phyloP scores from a whole-genome alignment of 2,329 filamentous ascomycete genomes.

The Thielaviopsis populi region DNA sequence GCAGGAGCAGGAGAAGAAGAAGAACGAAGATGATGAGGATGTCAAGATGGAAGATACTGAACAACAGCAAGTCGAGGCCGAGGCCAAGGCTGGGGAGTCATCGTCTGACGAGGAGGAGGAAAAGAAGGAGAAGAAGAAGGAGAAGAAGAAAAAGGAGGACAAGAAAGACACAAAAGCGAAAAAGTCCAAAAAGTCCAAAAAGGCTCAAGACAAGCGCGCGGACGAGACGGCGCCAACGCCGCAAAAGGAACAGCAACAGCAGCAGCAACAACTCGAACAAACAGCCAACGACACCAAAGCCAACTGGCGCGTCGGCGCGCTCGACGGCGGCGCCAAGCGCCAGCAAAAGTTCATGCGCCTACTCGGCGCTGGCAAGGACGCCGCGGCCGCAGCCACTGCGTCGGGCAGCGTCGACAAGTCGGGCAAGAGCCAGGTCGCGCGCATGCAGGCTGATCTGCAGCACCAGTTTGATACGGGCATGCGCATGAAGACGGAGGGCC shows the following conservation, averaged over 20 bases:
- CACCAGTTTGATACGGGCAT: slow-evolving; percentile 43
- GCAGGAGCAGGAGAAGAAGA: not conserved
- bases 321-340: slow-evolving; percentile 36
- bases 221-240: not conserved
- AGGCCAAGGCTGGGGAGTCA: not conserved
- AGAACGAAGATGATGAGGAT: not conserved
- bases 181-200: slow-evolving; percentile 21
- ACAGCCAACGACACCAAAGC: slow-evolving; percentile 22
- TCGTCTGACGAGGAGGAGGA: slow-evolving; percentile 8
- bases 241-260: slow-evolving; percentile 5
- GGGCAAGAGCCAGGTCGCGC: slow-evolving; percentile 19
- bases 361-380: slow-evolving; percentile 37
- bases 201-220: slow-evolving; percentile 13
- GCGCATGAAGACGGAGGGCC: slow-evolving; percentile 31
- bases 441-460: slow-evolving; percentile 39
- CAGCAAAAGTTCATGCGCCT: slow-evolving; percentile 44
- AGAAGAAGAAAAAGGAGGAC: slow-evolving; percentile 21
- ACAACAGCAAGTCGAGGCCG: not conserved
- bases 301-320: slow-evolving; percentile 38
- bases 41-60: not conserved
- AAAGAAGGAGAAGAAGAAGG: slow-evolving; percentile 19
- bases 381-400: slow-evolving; percentile 18
- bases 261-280: slow-evolving; percentile 6
- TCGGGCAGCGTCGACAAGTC: not conserved
- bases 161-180: slow-evolving; percentile 20